Percentiles rank a stretch among this genome's conserved stretches.
Evolutionary conservation across 345 rosid genomes (phyloP).

Genomic region (Eucalyptus rudis): DNA sequence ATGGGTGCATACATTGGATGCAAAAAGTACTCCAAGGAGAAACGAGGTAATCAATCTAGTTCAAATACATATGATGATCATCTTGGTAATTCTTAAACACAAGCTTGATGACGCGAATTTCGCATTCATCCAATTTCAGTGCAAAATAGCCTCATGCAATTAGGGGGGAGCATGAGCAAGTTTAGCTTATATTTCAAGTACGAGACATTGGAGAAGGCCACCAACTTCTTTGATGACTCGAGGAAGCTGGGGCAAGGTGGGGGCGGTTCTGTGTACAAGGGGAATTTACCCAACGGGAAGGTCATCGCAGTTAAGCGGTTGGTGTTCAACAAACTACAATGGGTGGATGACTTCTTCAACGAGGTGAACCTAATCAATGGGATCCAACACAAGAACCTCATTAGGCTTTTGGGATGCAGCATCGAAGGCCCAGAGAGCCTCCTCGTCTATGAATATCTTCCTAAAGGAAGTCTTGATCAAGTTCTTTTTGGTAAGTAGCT

Average conservation of each 20-base stretch:
- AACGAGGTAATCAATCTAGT: background rate
- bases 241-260: constrained; percentile 84
- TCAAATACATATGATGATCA: background rate
- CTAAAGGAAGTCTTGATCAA: constrained; percentile 67
- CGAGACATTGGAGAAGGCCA: constrained; percentile 61
- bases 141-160: background rate
- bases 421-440: constrained; percentile 86
- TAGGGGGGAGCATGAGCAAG: background rate
- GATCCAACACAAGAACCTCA: constrained; percentile 56
- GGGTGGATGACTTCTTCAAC: constrained; percentile 80
- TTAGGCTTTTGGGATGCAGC: constrained; percentile 69
- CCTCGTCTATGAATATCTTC: constrained; percentile 70
- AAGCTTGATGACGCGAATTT: background rate
- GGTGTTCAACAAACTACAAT: constrained; percentile 45
- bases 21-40: background rate
- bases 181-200: constrained; percentile 36
- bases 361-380: constrained; percentile 63
- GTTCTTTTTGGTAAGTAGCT: constrained; percentile 44
- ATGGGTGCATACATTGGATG: background rate
- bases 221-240: constrained; percentile 35
- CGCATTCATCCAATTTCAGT: background rate
- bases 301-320: constrained; percentile 59
- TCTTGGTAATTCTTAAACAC: background rate
- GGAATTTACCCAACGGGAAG: constrained; percentile 56
- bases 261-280: constrained; percentile 70